Base-by-base conservation (phyloP, 2,329 filamentous ascomycete species). In the Teratosphaeria pseudoeucalypti region DNA sequence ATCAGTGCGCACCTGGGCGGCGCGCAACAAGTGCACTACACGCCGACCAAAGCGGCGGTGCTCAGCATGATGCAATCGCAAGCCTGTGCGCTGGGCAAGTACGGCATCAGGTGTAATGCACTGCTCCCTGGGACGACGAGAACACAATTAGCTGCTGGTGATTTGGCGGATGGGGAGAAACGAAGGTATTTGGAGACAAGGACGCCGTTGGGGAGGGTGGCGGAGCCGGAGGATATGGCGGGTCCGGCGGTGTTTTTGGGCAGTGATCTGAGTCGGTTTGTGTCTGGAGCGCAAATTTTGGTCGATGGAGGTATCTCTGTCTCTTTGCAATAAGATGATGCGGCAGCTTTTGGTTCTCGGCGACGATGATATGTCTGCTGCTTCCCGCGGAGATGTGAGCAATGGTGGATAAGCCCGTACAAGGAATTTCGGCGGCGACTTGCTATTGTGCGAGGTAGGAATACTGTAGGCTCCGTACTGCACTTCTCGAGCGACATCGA, bases 221-320 rank as follows among this genome's bases (percentile, higher is more conserved):
- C 89, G 0, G 78, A 80, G 65, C 83, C 89, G n/a, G 71, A 71
- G n/a, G 90, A 95, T 78, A 72, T 95, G 72, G 89, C 85, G 0
- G 90, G 91, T 0, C 90, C 90, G 1, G 90, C 90, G 4, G 86
- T 95, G 34, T 95, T 95, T 73, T 77, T 95, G 69, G 90, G 87
- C 0, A 89, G 86, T 68, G 87, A 88, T 61, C 74, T 95, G 75
- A 92, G 87, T 71, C 82, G 82, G 23, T 92, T 92, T 75, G 87
- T 92, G 75, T 92, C 85, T 61, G 90, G 90, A 0, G 86, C 89
- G 16, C 89, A 94, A 74, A 70, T 96, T 65, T 73, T 96, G 63
- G 91, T 96, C 14, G 91, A 96, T 74, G 92, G 91, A 11, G 91
- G 92, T 0, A 73, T 92, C 62, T 96, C 94, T 79, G 90, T 95